Conservation (phyloP, 805 yeast genomes). For the Starmerella roubikii region DNA sequence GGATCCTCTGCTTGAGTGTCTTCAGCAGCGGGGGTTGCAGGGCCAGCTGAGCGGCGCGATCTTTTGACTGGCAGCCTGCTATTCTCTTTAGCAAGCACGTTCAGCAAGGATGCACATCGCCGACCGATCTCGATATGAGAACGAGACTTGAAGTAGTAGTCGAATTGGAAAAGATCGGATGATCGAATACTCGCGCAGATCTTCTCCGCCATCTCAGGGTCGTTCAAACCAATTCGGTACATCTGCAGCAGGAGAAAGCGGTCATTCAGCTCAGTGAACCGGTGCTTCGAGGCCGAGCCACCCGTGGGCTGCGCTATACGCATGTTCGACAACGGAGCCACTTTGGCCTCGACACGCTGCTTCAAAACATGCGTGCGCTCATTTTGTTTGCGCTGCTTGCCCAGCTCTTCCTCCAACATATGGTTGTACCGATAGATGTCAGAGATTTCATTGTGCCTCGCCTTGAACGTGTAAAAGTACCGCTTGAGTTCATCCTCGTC, state of each 20-base stretch:
- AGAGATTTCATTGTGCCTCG: slow-evolving; percentile 59
- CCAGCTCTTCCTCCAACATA: slow-evolving; percentile 84
- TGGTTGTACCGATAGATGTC: slow-evolving; percentile 75
- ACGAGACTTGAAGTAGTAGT: slow-evolving; percentile 73
- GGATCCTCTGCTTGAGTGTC: neutral
- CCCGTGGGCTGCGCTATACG: slow-evolving; percentile 28
- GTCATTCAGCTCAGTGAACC: slow-evolving; percentile 79
- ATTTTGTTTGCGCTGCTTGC: slow-evolving; percentile 46
- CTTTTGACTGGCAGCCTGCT: too few species aligned
- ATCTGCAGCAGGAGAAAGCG: slow-evolving; percentile 67
- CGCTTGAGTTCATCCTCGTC: slow-evolving; percentile 61
- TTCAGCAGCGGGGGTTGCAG: too few species aligned
- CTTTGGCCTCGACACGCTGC: slow-evolving; percentile 54
- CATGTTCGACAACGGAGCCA: slow-evolving; percentile 65
- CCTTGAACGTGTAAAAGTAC: slow-evolving; percentile 73
- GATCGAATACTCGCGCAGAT: slow-evolving; percentile 58
- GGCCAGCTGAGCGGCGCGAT: too few species aligned
- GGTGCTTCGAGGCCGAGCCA: slow-evolving; percentile 27
- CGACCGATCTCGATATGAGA: slow-evolving; percentile 66
- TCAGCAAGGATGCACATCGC: slow-evolving; percentile 66
- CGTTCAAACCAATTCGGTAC: slow-evolving; percentile 65
- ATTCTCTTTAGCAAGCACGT: slow-evolving; percentile 59
- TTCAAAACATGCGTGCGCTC: slow-evolving; percentile 68
- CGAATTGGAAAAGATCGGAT: slow-evolving; percentile 67
- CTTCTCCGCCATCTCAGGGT: slow-evolving; percentile 59